Percentiles rank a stretch among this genome's conserved stretches.
Conservation (phyloP, 768 basidiomycete species). For the Boletus coccyginus region DNA sequence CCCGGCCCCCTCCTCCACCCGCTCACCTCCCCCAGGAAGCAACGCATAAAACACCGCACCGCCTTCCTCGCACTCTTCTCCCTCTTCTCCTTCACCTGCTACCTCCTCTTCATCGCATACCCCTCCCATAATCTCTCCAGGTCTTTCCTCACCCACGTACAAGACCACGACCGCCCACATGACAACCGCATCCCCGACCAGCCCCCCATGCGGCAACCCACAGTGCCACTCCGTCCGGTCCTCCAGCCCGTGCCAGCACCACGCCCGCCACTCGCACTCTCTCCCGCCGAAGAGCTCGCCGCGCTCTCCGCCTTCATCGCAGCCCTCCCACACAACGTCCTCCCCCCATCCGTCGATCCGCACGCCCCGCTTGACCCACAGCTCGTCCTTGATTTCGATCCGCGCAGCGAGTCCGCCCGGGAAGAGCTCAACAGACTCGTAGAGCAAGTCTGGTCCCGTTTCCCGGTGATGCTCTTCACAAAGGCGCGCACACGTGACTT, state of each 20-base stretch:
- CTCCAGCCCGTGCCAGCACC: slow-evolving; percentile 12
- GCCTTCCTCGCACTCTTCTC: slow-evolving; percentile 53
- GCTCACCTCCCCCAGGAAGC: slow-evolving; percentile 14
- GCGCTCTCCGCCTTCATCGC: slow-evolving; percentile 73
- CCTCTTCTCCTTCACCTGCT: slow-evolving; percentile 50
- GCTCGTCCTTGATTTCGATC: slow-evolving; percentile 81
- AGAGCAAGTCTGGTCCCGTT: slow-evolving; percentile 64
- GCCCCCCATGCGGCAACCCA: neutral
- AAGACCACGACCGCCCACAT: slow-evolving; percentile 5
- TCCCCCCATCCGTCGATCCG: slow-evolving; percentile 67
- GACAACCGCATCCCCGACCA: slow-evolving; percentile 31
- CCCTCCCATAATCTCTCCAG: slow-evolving; percentile 40
- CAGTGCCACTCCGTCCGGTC: slow-evolving; percentile 19
- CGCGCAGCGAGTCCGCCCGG: slow-evolving; percentile 55
- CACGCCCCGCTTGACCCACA: slow-evolving; percentile 68
- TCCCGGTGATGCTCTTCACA: slow-evolving; percentile 74
- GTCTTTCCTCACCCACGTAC: slow-evolving; percentile 27
- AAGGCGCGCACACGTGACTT: slow-evolving; percentile 42
- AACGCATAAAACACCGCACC: slow-evolving; percentile 49
- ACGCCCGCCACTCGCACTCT: slow-evolving; percentile 46
- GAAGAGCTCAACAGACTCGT: slow-evolving; percentile 61
- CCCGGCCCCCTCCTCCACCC: slow-evolving; percentile 31
- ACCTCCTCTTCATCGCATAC: slow-evolving; percentile 52
- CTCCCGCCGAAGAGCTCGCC: slow-evolving; percentile 62
- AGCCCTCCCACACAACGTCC: slow-evolving; percentile 70